Base-by-base conservation (phyloP, 176 grass and related monocot species). In the Oryza meyeriana region DNA sequence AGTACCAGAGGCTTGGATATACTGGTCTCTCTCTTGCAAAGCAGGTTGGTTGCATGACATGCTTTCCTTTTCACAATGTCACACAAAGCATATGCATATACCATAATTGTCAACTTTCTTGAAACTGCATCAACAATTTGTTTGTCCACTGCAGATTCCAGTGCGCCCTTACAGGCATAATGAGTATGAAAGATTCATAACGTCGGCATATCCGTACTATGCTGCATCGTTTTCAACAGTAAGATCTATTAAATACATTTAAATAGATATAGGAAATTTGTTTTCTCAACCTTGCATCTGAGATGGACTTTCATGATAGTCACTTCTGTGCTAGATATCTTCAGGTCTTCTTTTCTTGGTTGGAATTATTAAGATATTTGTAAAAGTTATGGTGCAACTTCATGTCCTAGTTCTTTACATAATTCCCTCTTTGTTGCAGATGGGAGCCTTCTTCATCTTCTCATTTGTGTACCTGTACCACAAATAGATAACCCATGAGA, bases 371-470 rank as follows among this genome's bases (percentile, higher is more conserved):
- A 64, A 26, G 3, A 25, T 42, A 30, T 76, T 30, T 63, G 61
- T 36, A 9, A 8, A 55, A 29, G 27, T n/a, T 59, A 11, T 39
- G 62, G 52, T 29, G 47, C 31, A 61, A 65, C 24, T 16, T 48
- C 12, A 14, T 79, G 57, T 9, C n/a, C 64, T 29, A 74, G 12
- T 25, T 42, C 55, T 68, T 87, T 52, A 82, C 5, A 76, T 71
- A 8, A 31, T 55, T 79, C 48, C 14, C 22, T 83, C 36, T 45
- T 74, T n/a, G 25, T 80, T 90, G 82, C 90, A 98, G 92, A 99
- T 99, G 97, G 97, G 78, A 33, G 97, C 87, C 64, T 99, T 99
- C 85, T 99, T 99, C 84, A 79, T 99, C 85, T 96, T 99, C 91
- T 95, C 97, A 10, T 38, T 96, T 38, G 93, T 88, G 24, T 99